phyloP scores from a whole-genome alignment of 768 basidiomycete genomes.

The Leucosporidium creatinivorum region DNA sequence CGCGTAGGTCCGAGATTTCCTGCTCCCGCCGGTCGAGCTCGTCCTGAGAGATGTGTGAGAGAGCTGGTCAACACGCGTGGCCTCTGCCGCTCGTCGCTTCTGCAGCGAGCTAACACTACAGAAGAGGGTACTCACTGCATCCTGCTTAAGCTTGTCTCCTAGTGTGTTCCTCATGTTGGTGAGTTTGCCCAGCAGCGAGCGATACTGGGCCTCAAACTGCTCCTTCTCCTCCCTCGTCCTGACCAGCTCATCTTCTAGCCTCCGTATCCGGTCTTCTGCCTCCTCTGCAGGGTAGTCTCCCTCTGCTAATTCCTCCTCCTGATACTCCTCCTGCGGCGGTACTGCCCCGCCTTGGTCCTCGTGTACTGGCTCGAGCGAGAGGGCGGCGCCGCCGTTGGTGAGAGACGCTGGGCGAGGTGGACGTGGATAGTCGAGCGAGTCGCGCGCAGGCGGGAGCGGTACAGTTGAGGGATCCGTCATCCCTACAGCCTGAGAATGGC shows the following conservation, averaged over 20 bases:
- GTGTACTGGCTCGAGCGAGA: constrained; percentile 1
- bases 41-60: constrained; percentile 67
- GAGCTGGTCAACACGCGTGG: constrained; percentile 10
- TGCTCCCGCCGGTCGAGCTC: constrained; percentile 92
- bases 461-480: constrained; percentile 1
- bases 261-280: constrained; percentile 19
- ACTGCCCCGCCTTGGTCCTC: not conserved
- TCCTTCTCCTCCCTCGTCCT: constrained; percentile 79
- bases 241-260: constrained; percentile 53
- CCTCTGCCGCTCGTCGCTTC: not conserved
- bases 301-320: not conserved
- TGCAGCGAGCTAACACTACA: not conserved
- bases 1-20: constrained; percentile 66
- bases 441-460: constrained; percentile 22
- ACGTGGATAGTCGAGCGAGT: constrained; percentile 23
- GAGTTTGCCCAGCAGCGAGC: constrained; percentile 73
- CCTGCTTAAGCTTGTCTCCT: constrained; percentile 89
- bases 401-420: not conserved
- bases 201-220: constrained; percentile 73
- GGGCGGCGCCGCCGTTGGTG: not conserved
- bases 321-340: not conserved
- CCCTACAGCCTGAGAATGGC: too few relatives aligned
- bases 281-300: not conserved
- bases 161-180: constrained; percentile 88
- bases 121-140: constrained; percentile 62